Evolutionary conservation across 2,329 filamentous ascomycete genomes (phyloP), one percentile per base, ranked within the genome.

Genomic region (Aquanectria penicillioides): DNA sequence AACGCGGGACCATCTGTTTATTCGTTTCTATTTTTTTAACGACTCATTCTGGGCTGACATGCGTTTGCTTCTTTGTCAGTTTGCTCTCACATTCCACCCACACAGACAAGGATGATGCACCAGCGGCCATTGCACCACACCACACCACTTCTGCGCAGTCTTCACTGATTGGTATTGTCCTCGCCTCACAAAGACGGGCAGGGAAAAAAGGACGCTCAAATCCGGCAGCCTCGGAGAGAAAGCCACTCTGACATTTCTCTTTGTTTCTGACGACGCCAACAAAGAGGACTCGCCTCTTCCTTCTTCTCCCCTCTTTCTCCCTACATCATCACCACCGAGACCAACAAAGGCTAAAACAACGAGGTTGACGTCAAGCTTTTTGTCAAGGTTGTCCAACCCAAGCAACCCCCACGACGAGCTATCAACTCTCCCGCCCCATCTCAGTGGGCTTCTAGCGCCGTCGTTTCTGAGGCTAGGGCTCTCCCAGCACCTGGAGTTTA

Each of bases 121-220:
- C 22, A 17, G 38, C 28, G 38, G 38, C 22, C 38, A 28, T 25
- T n/a, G n/a, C n/a, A n/a, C 20, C 38, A 13, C 38, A 43, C 38
- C 23, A 43, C 38, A 43, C 34, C 18, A 17, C 9, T n/a, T 20
- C 11, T 7, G 41, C 26, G 28, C 17, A n/a, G 9, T n/a, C n/a
- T n/a, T n/a, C n/a, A n/a, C 26, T 44, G 41, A 44, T 44, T 44
- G 41, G 41, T n/a, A 44, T 44, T 44, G 13, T n/a, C n/a, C n/a
- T 17, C 12, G 12, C 11, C 40, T 44, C 25, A 15, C 25, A 18
- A 31, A 23, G 13, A 13, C 41, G n/a, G n/a, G n/a, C n/a, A n/a
- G n/a, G n/a, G n/a, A n/a, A n/a, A n/a, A n/a, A n/a, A n/a, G n/a
- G n/a, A n/a, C n/a, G n/a, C n/a, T n/a, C n/a, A n/a, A n/a, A n/a